Base-by-base conservation (phyloP, 106 monocot species). In the Dioscorea dumetorum region DNA sequence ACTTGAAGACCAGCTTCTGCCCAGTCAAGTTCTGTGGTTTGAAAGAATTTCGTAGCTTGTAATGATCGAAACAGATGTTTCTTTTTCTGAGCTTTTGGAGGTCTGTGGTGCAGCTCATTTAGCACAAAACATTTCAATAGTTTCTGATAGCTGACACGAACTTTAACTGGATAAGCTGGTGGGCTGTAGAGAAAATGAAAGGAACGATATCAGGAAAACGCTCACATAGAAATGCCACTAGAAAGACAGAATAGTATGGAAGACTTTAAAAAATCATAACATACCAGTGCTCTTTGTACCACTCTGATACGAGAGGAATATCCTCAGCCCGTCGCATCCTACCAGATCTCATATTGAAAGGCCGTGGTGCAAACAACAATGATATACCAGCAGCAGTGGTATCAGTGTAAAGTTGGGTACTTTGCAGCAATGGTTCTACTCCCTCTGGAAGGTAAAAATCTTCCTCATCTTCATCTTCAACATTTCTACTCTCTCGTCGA, bases 261-360 rank as follows among this genome's bases (percentile, higher is more conserved):
- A 41, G 41, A 41, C 6, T 41, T 41, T 8, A 41, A 41, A 41
- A 0, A 41, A 41, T 41, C 41, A 41, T 41, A 18, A 64, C 80
- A 72, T 75, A 99, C 93, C 99, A 99, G 28, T 99, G 99, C 73
- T 99, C 99, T 76, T 99, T 99, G 84, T 70, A 99, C 99, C 99
- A 99, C 58, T 99, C 99, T 57, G 89, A 93, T 23, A 99, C 99
- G 79, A 99, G 99, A 68, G 99, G 99, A 67, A 99, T 99, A 57
- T 99, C 99, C 68, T 93, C 99, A 71, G 97, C 87, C 22, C 97
- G 82, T 14, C 97, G 67, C 63, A 80, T 99, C 21, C 97, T 68
- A 21, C 97, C 97, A 68, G 97, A 92, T 74, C 97, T 92, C 85
- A 87, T 99, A 62, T 92, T 92, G 58, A 99, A 93, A 54, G 97